Percentiles rank a stretch among this genome's conserved stretches.
These are phyloP conservation scores for Dioscorea cayenensis DNA, from an alignment of 116 monocot genomes.

Conservation along the genomic window DNA sequence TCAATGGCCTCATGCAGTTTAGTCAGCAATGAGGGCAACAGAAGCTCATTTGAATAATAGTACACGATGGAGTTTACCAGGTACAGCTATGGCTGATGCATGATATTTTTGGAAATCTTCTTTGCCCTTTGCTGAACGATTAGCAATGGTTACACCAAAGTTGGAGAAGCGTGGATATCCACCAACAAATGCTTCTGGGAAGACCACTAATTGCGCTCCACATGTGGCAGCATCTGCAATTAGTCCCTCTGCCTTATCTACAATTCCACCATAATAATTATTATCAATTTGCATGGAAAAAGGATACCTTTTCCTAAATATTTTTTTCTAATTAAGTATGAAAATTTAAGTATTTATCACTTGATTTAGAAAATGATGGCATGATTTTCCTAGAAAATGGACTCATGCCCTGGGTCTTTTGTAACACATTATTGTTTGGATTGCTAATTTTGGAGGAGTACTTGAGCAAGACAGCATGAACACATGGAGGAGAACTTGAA, in stretches of 20 bases:
- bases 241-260: slow-evolving; percentile 81
- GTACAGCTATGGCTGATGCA: slow-evolving; percentile 85
- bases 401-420: no score
- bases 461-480: slow-evolving; percentile 31
- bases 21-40: background rate
- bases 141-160: slow-evolving; percentile 75
- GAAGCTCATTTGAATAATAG: background rate
- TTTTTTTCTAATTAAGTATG: no score
- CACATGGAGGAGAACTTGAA: slow-evolving; percentile 60
- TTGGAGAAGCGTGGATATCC: slow-evolving; percentile 87
- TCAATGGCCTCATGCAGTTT: no score
- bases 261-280: background rate
- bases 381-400: no score
- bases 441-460: no score
- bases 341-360: no score
- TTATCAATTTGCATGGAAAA: no score
- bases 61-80: slow-evolving; percentile 30
- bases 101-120: slow-evolving; percentile 88
- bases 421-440: no score
- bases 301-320: no score
- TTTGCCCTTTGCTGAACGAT: slow-evolving; percentile 71
- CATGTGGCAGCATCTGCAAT: slow-evolving; percentile 67
- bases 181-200: slow-evolving; percentile 96
- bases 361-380: no score
- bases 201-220: slow-evolving; percentile 85